These are phyloP conservation scores for Trypanosoma cruzi DNA, from an alignment of 208 protist genomes.

Conservation along the genomic window DNA sequence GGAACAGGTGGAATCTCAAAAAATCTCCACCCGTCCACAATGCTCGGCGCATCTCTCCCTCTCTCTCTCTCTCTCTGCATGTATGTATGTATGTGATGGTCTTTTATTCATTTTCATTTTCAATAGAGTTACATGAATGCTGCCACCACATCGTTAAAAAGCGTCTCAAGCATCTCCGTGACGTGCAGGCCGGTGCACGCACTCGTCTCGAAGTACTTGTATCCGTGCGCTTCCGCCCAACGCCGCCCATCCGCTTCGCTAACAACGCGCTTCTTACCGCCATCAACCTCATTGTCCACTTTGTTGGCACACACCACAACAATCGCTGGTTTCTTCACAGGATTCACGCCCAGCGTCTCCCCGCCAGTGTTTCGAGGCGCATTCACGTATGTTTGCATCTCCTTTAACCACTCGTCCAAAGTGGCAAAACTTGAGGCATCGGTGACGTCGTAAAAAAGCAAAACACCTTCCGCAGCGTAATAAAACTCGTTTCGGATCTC, in stretches of 20 bases:
- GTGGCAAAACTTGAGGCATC: constrained; percentile 52
- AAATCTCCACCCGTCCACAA: no score
- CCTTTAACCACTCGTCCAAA: constrained; percentile 74
- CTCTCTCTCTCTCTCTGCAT: no score
- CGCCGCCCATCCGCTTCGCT: constrained; percentile 49
- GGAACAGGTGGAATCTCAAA: no score
- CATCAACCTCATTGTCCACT: constrained; percentile 42
- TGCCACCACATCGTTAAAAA: constrained; percentile 62
- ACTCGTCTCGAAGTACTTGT: constrained; percentile 80
- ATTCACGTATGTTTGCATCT: constrained; percentile 53
- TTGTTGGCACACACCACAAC: constrained; percentile 77
- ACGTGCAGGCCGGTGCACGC: constrained; percentile 53
- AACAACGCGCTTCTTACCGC: constrained; percentile 41
- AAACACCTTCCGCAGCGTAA: constrained; percentile 90
- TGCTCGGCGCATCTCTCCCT: no score
- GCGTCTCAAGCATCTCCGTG: constrained; percentile 53
- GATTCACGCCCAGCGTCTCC: background rate
- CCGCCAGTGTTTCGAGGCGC: background rate
- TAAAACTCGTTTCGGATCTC: constrained; percentile 98
- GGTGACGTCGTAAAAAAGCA: constrained; percentile 82
- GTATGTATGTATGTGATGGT: no score
- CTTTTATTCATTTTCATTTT: no score
- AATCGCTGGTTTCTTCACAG: constrained; percentile 28
- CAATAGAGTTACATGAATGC: constrained; percentile 52
- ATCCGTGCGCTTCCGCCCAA: constrained; percentile 64